A percentile compares a stretch with the other conserved stretches of the same genome.
Conservation (phyloP, 257 asterid species). For the Nicotiana tomentosiformis region DNA sequence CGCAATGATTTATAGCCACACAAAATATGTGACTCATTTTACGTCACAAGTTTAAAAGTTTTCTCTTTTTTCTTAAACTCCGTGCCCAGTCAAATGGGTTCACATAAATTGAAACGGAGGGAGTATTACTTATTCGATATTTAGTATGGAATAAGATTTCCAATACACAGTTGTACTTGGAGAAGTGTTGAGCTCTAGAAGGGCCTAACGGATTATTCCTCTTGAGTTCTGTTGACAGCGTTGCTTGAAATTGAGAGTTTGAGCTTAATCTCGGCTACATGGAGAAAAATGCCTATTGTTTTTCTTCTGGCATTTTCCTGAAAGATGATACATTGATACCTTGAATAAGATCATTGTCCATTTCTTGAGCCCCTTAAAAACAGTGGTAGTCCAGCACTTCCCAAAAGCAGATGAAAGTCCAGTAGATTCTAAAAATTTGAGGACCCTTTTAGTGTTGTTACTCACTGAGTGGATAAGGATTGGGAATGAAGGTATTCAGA, state of each 20-base stretch:
- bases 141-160: neutral
- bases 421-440: neutral
- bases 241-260: neutral
- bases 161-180: neutral
- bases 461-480: neutral
- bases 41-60: too few relatives aligned
- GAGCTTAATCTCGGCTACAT: neutral
- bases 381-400: neutral
- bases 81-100: too few relatives aligned
- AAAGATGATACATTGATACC: neutral
- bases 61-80: too few relatives aligned
- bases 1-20: too few relatives aligned
- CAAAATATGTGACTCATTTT: too few relatives aligned
- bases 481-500: neutral
- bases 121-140: neutral
- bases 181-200: neutral
- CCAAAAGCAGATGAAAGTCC: neutral
- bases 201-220: neutral
- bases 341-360: neutral
- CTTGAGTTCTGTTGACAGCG: neutral
- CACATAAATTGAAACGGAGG: too few relatives aligned
- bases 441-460: neutral
- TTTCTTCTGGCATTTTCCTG: neutral
- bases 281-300: neutral
- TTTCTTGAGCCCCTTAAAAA: neutral